Conservation (phyloP, 2,329 filamentous ascomycete species). For the Xylariaceae sp. region DNA sequence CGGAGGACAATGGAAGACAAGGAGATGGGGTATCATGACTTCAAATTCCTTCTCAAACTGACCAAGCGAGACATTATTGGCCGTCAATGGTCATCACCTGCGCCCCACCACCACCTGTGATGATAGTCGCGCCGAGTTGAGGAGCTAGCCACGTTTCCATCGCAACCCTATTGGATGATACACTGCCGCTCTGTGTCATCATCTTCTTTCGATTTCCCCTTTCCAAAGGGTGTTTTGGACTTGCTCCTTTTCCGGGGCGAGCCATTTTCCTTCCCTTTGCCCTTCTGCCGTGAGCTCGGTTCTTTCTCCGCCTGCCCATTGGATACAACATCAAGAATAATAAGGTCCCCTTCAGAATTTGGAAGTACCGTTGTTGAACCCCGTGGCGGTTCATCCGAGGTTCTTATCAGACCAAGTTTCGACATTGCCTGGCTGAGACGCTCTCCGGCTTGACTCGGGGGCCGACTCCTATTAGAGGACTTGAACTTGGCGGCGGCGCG, state of each 20-base stretch:
- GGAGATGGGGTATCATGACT: too few relatives aligned
- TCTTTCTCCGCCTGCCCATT: slow-evolving; percentile 9
- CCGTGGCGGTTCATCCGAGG: slow-evolving; percentile 45
- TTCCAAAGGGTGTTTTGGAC: slow-evolving; percentile 20
- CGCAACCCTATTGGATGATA: slow-evolving; percentile 19
- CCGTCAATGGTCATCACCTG: too few relatives aligned
- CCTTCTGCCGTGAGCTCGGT: background rate
- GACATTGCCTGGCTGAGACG: slow-evolving; percentile 54
- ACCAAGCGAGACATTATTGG: too few relatives aligned
- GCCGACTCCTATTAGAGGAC: slow-evolving; percentile 45
- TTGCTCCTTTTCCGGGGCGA: slow-evolving; percentile 19
- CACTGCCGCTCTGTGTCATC: slow-evolving; percentile 24
- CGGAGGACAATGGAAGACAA: too few relatives aligned
- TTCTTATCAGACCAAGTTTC: slow-evolving; percentile 47
- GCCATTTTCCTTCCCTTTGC: slow-evolving; percentile 18
- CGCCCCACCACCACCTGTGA: too few relatives aligned
- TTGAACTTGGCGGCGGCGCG: slow-evolving; percentile 53
- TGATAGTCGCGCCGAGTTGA: too few relatives aligned
- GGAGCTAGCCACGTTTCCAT: background rate
- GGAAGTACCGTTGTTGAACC: slow-evolving; percentile 23
- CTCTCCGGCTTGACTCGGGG: slow-evolving; percentile 54
- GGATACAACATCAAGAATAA: slow-evolving; percentile 5
- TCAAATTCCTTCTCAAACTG: too few relatives aligned
- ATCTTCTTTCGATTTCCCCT: slow-evolving; percentile 20
- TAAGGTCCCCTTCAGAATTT: slow-evolving; percentile 23